phyloP scores from a whole-genome alignment of 352 stramenopile genomes.

The Phytophthora cactorum region DNA sequence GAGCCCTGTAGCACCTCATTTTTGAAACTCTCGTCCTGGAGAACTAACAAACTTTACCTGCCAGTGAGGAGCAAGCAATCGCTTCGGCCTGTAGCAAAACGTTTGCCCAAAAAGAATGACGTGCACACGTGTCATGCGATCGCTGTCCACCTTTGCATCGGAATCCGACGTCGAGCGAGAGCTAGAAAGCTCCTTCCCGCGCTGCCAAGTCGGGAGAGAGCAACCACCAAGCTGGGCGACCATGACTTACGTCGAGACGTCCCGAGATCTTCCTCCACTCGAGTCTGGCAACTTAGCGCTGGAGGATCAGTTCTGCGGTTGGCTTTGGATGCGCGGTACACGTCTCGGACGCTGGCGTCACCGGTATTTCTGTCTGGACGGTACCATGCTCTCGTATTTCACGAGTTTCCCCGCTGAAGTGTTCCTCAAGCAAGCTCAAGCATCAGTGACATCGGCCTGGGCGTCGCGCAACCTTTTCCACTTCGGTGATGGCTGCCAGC shows the following conservation, averaged over 20 bases:
- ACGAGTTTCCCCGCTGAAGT: constrained; percentile 75
- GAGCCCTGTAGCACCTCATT: constrained; percentile 20
- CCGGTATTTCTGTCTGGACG: constrained; percentile 78
- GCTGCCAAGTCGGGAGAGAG: constrained; percentile 21
- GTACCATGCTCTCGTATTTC: constrained; percentile 75
- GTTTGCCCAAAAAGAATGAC: constrained; percentile 19
- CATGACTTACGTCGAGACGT: constrained; percentile 39
- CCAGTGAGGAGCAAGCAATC: constrained; percentile 3
- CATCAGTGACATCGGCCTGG: constrained; percentile 31
- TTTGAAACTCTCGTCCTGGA: constrained; percentile 36
- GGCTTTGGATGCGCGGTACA: constrained; percentile 79
- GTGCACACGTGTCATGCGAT: constrained; percentile 17
- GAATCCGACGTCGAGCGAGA: constrained; percentile 29
- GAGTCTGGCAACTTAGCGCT: constrained; percentile 51
- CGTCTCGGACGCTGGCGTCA: constrained; percentile 72
- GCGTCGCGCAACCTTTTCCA: constrained; percentile 42
- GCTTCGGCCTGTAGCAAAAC: not conserved
- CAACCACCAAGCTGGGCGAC: constrained; percentile 36
- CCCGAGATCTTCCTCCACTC: constrained; percentile 46
- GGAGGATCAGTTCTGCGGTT: constrained; percentile 81
- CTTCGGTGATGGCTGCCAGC: constrained; percentile 60
- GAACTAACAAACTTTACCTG: not conserved
- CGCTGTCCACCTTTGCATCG: constrained; percentile 26
- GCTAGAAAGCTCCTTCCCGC: constrained; percentile 23
- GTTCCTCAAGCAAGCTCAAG: constrained; percentile 65